Evolutionary conservation across 116 monocot genomes (phyloP), one percentile per base, ranked within the genome.

Genomic region (Cymodocea nodosa): DNA sequence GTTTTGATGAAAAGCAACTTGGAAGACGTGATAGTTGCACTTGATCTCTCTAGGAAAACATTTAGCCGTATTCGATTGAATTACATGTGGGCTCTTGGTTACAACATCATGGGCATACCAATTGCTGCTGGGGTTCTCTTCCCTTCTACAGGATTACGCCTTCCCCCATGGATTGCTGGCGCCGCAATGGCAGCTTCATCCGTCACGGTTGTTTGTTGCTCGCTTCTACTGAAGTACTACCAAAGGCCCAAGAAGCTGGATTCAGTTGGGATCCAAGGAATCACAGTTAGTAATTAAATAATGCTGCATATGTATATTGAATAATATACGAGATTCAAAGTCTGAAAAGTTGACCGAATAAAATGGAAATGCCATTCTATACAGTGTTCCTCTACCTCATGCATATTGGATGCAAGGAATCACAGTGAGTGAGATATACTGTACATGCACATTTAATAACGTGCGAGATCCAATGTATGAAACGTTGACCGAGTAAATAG

Each of bases 161-260:
- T 94, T 35, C 93, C 93, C 1, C 94, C 94, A 35, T 94, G 94
- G 89, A 37, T 94, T 50, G 94, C 94, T 7, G 94, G 94, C 39
- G 94, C 89, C 6, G 86, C 89, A 56, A 94, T 94, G 94, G 94
- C 94, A 9, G 86, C 82, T 35, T 94, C 94, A 3, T 94, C 94
- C 4, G 82, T 94, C 14, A 89, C 84, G 54, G 94, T 94, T 7
- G 89, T 94, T 22, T 77, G 86, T 18, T 89, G 84, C 36, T 94
- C 94, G 35, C 82, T 94, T 8, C 68, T 94, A 61, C 56, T 94
- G 74, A 89, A 81, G 74, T 56, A 82, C 61, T 94, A 94, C 60
- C 83, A n/a, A 70, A 82, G 82, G 35, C 94, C 89, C 10, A 89
- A 86, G 60, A 63, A 71, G 65, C 59, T 92, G 69, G 80, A 85